Base-by-base conservation (phyloP, 2,329 filamentous ascomycete species). In the Didymellaceae sp. region DNA sequence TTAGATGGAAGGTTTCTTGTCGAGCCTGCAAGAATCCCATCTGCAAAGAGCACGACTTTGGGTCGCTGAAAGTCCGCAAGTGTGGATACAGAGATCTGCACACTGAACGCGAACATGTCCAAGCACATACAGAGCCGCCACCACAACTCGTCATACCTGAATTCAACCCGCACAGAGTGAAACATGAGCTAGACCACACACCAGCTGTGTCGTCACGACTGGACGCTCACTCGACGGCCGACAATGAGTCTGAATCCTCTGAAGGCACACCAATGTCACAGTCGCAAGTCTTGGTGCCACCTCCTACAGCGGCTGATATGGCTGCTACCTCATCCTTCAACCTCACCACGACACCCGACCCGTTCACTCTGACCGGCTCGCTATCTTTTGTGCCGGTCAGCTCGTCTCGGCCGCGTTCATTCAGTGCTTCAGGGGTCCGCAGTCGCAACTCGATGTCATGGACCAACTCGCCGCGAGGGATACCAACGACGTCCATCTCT, bases 21-120 rank as follows among this genome's bases (percentile, higher is more conserved):
- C 80, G 81, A 59, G 77, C 74, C 33, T 85, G 82, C 70, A 81
- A 81, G 31, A 81, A 76, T 45, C 77, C 81, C 2, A 70, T 85
- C 20, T 85, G 82, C 67, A 82, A 83, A 58, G 82, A 84, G 58
- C 82, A 85, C 63, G 82, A 85, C 57, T 78, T 85, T 34, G 77
- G 81, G 20, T 81, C 77, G 11, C 72, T 83, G 16, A 80, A 82
- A 44, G 73, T 83, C 21, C 74, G 81, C 28, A 82, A 83, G 39
- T 85, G 82, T 61, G 82, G 82, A 14, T 84, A 79, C 58, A 74
- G 79, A 56, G 81, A 84, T 42, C 74, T 85, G 50, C 72, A 75
- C 21, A 69, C 78, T 17, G 82, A 85, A 61, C 67, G 73, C 10
- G 73, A 76, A 18, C 72, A 73, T 47, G 71, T 71, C 7, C 64